These are phyloP conservation scores for Entophlyctis luteolus DNA, from an alignment of 192 early-diverging fungal species.

Conservation along the genomic window DNA sequence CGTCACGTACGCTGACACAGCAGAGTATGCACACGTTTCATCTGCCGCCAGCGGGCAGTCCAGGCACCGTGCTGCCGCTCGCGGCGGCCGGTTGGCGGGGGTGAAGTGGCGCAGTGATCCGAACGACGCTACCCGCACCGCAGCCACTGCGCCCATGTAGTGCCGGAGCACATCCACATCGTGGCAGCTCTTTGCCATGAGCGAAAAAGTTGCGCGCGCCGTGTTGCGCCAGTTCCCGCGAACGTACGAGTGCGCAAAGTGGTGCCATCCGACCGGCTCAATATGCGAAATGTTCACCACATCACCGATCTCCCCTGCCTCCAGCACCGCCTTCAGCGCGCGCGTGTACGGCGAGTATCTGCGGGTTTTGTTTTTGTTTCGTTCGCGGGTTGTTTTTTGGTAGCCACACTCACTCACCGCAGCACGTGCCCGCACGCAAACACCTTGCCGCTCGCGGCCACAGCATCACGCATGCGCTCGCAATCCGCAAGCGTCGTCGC, in stretches of 20 bases:
- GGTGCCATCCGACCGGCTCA: conserved; percentile 62
- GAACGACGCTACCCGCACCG: conserved; percentile 50
- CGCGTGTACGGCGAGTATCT: conserved; percentile 59
- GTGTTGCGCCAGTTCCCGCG: conserved; percentile 64
- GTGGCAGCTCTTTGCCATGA: conserved; percentile 60
- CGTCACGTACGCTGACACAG: conserved; percentile 55
- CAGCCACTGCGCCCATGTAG: conserved; percentile 27
- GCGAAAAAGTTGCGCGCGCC: conserved; percentile 49
- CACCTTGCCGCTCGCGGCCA: conserved; percentile 35
- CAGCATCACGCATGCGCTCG: conserved; percentile 43
- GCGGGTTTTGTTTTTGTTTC: conserved; percentile 48
- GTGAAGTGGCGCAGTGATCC: conserved; percentile 61
- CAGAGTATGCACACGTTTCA: conserved; percentile 57
- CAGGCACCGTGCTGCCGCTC: conserved; percentile 54
- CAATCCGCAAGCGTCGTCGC: conserved; percentile 51
- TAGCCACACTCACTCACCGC: neutral
- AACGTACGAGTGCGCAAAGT: conserved; percentile 65
- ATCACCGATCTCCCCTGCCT: conserved; percentile 50
- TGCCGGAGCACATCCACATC: conserved; percentile 54
- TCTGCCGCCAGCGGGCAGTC: conserved; percentile 51
- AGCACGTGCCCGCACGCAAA: conserved; percentile 37
- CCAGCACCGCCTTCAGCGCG: conserved; percentile 54
- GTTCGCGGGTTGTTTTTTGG: neutral
- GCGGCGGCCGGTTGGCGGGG: conserved; percentile 48
- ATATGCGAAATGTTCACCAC: conserved; percentile 62